Base-by-base conservation (phyloP, 2,329 filamentous ascomycete genomes). In the Esteya vermicola region DNA sequence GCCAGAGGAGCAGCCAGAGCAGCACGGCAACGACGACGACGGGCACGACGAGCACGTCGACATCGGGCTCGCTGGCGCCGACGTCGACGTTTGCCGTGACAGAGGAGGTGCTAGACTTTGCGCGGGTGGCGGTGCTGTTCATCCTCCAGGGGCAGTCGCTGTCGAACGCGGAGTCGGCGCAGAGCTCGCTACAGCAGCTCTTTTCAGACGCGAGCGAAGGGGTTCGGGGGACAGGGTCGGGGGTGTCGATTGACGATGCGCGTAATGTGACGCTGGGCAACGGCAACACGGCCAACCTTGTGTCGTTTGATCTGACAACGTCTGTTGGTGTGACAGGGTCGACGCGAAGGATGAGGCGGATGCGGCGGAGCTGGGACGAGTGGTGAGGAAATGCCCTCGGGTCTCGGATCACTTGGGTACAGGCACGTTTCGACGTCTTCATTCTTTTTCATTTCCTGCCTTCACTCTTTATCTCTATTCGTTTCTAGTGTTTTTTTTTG, bases 21-120 rank as follows among this genome's bases (percentile, higher is more conserved):
- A 35, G 39, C 3, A 33, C 50, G 28, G 40, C 25, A 9, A 49
- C 47, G 3, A 42, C 50, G 10, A 49, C 51, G 3, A 45, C 50
- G 3, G 27, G 55, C 16, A 10, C 46, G 48, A 9, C 45, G 23
- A 10, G 23, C 18, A 30, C 52, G 8, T 49, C 59, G 18, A 53
- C 53, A 12, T 48, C 56, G 4, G 51, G 48, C 1, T 77, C 36
- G 9, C 45, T 48, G 12, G 45, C 52, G 12, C 48, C 60, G 19
- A 53, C 53, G 12, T 48, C 56, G 4, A 52, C 48, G 1, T 78
- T 78, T 37, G 53, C 52, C 0, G 59, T 74, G 12, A 72, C 70
- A 1, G 64, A 77, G 41, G 62, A 72, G 37, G 64, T 67, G 0
- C 57, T 78, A 1, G 77, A 81, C 50, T 82, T 82, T 57, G 69